Evolutionary conservation across 345 rosid genomes (phyloP).

Genomic region (Dipteronia sinensis): DNA sequence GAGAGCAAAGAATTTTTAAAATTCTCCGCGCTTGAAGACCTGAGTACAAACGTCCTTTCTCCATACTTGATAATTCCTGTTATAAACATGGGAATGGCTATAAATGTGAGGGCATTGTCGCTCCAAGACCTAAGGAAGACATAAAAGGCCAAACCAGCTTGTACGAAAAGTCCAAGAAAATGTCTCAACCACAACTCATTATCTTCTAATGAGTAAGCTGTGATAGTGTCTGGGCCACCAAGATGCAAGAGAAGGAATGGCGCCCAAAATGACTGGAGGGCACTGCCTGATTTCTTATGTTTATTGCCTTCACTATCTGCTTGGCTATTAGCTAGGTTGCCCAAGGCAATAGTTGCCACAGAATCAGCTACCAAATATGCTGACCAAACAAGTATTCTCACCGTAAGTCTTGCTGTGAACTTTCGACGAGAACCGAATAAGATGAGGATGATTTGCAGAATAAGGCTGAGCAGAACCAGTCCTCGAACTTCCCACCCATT

Average conservation of each 20-base stretch:
- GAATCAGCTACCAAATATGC: constrained; percentile 28
- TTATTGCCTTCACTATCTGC: neutral
- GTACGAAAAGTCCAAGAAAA: constrained; percentile 26
- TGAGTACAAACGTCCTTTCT: constrained; percentile 38
- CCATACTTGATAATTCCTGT: constrained; percentile 34
- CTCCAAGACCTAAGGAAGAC: constrained; percentile 26
- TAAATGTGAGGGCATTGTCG: neutral
- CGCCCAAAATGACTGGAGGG: constrained; percentile 34
- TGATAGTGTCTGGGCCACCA: constrained; percentile 48
- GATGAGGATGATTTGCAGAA: constrained; percentile 26
- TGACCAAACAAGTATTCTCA: constrained; percentile 12
- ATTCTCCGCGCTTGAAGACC: constrained; percentile 13
- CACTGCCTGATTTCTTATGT: neutral
- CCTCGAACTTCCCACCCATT: constrained; percentile 33
- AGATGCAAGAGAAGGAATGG: constrained; percentile 48
- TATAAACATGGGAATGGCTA: constrained; percentile 7
- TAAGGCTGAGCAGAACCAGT: constrained; percentile 23
- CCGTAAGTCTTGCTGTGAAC: neutral
- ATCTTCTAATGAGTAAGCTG: constrained; percentile 41
- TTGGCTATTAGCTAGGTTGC: constrained; percentile 9
- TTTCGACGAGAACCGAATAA: constrained; percentile 19
- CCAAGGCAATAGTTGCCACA: constrained; percentile 18
- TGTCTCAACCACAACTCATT: constrained; percentile 46
- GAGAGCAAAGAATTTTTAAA: constrained; percentile 7
- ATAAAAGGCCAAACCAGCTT: constrained; percentile 21